Conservation (phyloP, 2,329 filamentous ascomycete genomes). For the Dactylonectria macrodidyma region DNA sequence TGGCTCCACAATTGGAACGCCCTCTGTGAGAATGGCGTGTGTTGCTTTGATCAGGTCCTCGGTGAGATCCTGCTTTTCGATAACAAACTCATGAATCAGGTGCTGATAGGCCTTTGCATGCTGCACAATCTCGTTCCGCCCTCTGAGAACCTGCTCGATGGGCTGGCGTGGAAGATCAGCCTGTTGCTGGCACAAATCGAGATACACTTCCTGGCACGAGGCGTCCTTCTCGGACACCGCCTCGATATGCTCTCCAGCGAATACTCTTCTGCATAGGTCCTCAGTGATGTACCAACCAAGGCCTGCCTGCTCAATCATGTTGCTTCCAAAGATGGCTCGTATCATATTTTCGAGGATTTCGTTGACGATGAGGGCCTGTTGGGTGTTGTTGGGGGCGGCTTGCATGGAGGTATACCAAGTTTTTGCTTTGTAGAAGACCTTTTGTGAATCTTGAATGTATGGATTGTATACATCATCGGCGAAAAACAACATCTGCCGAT, state of each 20-base stretch:
- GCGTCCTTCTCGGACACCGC: conserved; percentile 19
- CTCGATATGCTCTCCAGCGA: conserved; percentile 26
- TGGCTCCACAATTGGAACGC: conserved; percentile 15
- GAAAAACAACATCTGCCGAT: conserved; percentile 13
- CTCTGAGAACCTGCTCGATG: conserved; percentile 21
- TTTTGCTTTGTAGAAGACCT: conserved; percentile 31
- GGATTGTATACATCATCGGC: conserved; percentile 26
- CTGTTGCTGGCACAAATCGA: conserved; percentile 21
- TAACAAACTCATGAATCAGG: conserved; percentile 32
- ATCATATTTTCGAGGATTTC: conserved; percentile 35
- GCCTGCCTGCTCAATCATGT: conserved; percentile 44
- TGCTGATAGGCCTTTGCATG: conserved; percentile 42
- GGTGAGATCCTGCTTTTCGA: conserved; percentile 17
- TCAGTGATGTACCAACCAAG: conserved; percentile 35
- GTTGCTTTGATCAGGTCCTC: conserved; percentile 42
- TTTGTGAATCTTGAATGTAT: conserved; percentile 27
- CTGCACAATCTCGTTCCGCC: conserved; percentile 41
- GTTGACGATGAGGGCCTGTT: conserved; percentile 24
- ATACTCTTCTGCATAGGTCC: conserved; percentile 33
- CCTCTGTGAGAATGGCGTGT: conserved; percentile 36
- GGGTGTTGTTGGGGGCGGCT: neutral
- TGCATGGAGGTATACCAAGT: neutral
- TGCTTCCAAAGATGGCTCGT: conserved; percentile 46
- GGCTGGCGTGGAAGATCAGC: neutral
- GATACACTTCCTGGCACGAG: conserved; percentile 6